phyloP scores from a whole-genome alignment of 164 flowering plant species.

The Sextonia rubra region DNA sequence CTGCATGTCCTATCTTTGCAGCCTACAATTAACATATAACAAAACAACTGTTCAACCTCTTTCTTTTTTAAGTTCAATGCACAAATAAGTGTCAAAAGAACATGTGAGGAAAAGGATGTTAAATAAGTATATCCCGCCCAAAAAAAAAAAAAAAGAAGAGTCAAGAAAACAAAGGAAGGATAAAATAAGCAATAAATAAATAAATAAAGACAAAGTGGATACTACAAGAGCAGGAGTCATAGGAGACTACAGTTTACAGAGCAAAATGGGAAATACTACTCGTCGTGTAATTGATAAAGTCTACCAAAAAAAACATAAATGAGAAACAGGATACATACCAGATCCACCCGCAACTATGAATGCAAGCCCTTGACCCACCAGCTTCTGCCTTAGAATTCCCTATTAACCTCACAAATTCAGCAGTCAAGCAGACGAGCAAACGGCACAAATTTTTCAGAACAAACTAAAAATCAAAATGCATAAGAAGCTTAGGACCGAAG shows the following conservation, averaged over 20 bases:
- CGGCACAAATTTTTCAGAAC: neutral
- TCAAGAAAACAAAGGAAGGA: too few species aligned
- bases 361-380: conserved; percentile 94
- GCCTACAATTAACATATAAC: too few species aligned
- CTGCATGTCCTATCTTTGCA: too few species aligned
- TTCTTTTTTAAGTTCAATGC: too few species aligned
- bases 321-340: conserved; percentile 41
- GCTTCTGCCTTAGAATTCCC: conserved; percentile 87
- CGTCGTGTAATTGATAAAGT: neutral
- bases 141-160: too few species aligned
- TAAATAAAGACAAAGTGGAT: neutral
- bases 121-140: too few species aligned
- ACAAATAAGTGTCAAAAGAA: too few species aligned
- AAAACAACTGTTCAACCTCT: too few species aligned
- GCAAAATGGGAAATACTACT: neutral
- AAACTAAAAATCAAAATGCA: conserved; percentile 5
- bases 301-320: neutral
- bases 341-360: conserved; percentile 92
- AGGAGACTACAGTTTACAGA: neutral
- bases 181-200: neutral
- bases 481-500: neutral
- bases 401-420: conserved; percentile 21
- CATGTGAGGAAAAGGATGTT: too few species aligned
- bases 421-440: conserved; percentile 4
- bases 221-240: neutral